Base-by-base conservation (phyloP, 2,329 filamentous ascomycete genomes). In the Colletotrichum cereale region DNA sequence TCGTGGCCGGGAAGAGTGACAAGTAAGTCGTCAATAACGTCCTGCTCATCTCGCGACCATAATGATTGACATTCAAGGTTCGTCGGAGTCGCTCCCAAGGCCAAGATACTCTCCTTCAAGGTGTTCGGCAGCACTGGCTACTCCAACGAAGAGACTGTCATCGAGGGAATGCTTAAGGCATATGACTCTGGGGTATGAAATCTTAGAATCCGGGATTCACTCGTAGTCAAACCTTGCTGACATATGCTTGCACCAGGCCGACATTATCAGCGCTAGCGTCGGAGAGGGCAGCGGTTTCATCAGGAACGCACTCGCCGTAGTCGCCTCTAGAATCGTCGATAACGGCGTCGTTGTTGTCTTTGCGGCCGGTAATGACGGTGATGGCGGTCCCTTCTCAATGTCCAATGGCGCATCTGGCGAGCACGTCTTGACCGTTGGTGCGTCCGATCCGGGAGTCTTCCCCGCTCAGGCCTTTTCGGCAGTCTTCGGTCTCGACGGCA, bases 311-410 rank as follows among this genome's bases (percentile, higher is more conserved):
- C 84, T 80, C 82, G 83, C 83, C 2, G 73, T 81, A 2, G 76
- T 85, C 2, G 80, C 82, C 5, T 82, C 79, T n/a, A 79, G 82
- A 3, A 78, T 85, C 47, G 83, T 84, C 24, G 81, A 84, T 16
- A 77, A 82, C 29, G 86, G 86, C 18, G 79, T 88, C 1, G 82
- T 87, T 8, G 81, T 87, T 29, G 82, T 83, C 21, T 83, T 88
- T 42, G 83, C 86, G 1, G 85, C 84, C 5, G 86, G 87, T 21
- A 89, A 89, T 64, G 82, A 84, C 42, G 86, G 87, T 29, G 78
- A 78, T 24, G 76, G 78, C 21, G 87, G 87, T 0, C 81, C 86
- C 0, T 87, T 88, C 76, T 85, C 82, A 42, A 79, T 80, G 16
- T 79, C 78, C 53, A 80, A 78, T 5, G 84, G 83, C 5, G 79